Percentiles rank a stretch among this genome's conserved stretches.
Conservation (phyloP, 208 protist genomes). For the Lotmaria passim region DNA sequence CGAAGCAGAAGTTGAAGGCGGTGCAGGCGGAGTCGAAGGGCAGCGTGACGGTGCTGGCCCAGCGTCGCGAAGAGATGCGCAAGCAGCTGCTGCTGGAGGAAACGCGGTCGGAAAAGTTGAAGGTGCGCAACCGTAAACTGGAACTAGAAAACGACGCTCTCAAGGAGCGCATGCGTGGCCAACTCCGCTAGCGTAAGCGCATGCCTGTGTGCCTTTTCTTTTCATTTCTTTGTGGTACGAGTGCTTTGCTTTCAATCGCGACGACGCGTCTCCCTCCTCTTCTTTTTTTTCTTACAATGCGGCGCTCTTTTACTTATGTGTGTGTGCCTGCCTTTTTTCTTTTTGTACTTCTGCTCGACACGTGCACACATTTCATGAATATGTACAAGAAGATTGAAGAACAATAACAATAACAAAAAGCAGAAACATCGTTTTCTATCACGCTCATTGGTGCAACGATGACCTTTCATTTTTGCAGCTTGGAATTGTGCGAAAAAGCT, state of each 20-base stretch:
- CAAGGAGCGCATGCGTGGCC: conserved; percentile 31
- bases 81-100: conserved; percentile 86
- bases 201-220: conserved; percentile 2
- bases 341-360: no score
- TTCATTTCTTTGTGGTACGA: not conserved
- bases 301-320: no score
- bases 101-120: conserved; percentile 67
- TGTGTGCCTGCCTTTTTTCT: no score
- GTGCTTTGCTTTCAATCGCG: not conserved
- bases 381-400: no score
- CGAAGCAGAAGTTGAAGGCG: conserved; percentile 49
- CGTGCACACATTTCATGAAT: no score
- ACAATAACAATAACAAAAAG: no score
- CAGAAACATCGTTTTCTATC: no score
- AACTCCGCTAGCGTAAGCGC: conserved; percentile 14
- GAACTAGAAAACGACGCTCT: conserved; percentile 69
- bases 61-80: conserved; percentile 73
- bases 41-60: conserved; percentile 55
- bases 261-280: no score
- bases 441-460: no score
- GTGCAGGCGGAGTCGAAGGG: conserved; percentile 50
- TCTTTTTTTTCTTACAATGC: not conserved
- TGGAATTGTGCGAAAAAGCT: no score
- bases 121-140: conserved; percentile 66
- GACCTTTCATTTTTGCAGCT: no score